Conservation (phyloP, 2,329 filamentous ascomycete genomes). For the Verticillium nonalfalfae region DNA sequence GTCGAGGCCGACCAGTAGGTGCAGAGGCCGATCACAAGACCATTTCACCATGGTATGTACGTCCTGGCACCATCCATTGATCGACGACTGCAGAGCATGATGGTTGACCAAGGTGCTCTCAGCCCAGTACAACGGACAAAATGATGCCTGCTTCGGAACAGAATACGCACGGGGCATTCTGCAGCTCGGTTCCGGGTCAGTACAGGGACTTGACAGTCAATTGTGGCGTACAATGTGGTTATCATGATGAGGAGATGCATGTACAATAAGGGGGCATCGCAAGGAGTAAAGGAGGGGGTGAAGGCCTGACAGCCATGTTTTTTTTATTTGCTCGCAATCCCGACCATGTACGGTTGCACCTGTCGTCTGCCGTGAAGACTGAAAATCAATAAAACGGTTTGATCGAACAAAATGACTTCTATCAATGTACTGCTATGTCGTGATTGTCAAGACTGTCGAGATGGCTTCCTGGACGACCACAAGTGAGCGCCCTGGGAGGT, state of each 20-base stretch:
- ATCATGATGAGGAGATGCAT: neutral
- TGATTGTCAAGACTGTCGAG: neutral
- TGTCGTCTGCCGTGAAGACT: no score
- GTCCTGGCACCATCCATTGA: neutral
- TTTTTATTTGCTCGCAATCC: neutral
- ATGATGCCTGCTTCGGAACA: neutral
- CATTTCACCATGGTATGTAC: constrained; percentile 10
- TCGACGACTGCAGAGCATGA: no score
- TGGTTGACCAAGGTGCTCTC: neutral
- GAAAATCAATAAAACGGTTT: neutral
- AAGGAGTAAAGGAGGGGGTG: neutral
- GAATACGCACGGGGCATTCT: neutral
- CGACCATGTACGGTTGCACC: neutral
- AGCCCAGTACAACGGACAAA: neutral
- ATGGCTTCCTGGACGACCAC: neutral
- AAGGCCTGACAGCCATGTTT: neutral
- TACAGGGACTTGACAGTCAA: neutral
- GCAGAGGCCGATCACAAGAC: neutral
- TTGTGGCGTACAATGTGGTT: neutral
- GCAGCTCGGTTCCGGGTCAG: neutral
- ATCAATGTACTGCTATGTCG: neutral
- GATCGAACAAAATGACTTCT: neutral
- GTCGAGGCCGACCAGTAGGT: neutral
- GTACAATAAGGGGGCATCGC: neutral
- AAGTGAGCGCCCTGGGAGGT: neutral